Evolutionary conservation across 2,329 filamentous ascomycete genomes (phyloP), one percentile per base, ranked within the genome.

Genomic region (Trichoderma atroviride): DNA sequence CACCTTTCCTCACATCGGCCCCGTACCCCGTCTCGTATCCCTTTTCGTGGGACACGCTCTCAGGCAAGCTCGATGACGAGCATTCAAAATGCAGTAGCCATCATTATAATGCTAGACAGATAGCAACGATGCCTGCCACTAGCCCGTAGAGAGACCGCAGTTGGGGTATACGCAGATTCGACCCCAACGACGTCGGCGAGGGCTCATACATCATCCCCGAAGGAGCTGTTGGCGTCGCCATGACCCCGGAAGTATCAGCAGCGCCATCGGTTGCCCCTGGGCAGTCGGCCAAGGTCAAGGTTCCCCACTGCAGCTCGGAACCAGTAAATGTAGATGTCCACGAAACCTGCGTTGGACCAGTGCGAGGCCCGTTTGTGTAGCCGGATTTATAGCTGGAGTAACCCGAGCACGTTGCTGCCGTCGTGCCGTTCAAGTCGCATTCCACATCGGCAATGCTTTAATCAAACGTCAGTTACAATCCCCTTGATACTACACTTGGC

Each of bases 321-420:
- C 79, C 81, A 9, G 79, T 75, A 37, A 83, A 80, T 6, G 83
- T 85, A 47, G 79, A 82, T 0, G 80, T 83, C 82, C 83, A 85
- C 16, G 76, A 77, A 13, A 81, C 78, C 70, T 84, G 78, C 1
- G 82, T 83, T 52, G 82, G 81, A 0, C 83, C 83, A 1, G 79
- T 80, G 62, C 80, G 67, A 10, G 76, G 74, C 62, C 80, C 81
- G 57, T 81, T 78, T 5, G 75, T 75, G 72, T 81, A 82, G 59
- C 78, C 78, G 5, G 79, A 73, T 52, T 78, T 79, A 64, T 80
- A 81, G 61, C 83, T 84, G 2, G 84, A 83, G 71, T 83, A 84
- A 24, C 83, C 83, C 0, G 82, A 84, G 71, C 84, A 85, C 5
- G 81, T 83, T 22, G 83, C 83, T 11, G 77, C 79, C 5, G 82